Conservation (phyloP, 169 alveolate species). For the Eimeria sp. region DNA sequence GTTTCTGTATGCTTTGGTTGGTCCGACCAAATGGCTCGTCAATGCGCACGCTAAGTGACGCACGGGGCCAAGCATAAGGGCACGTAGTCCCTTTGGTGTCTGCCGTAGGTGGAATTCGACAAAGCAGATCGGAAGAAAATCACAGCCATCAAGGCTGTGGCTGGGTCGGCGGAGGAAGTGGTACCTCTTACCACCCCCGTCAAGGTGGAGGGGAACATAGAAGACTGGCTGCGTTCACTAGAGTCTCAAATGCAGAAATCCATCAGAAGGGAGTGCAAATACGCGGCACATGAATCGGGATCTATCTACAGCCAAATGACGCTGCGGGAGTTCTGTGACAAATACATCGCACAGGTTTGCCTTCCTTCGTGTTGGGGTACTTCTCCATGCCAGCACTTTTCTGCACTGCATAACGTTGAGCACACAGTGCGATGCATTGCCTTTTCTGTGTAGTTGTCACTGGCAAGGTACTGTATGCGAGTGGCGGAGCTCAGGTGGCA, state of each 20-base stretch:
- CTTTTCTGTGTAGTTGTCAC: background rate
- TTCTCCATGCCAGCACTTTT: too few species aligned
- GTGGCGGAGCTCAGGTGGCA: constrained; percentile 64
- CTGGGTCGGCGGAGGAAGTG: constrained; percentile 93
- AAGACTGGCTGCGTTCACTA: constrained; percentile 97
- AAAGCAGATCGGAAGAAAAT: constrained; percentile 93
- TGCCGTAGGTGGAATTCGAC: constrained; percentile 83
- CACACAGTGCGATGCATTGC: background rate
- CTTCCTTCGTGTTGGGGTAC: background rate
- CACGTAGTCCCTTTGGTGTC: background rate
- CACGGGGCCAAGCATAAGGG: background rate
- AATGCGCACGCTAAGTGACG: background rate
- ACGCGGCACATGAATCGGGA: constrained; percentile 90
- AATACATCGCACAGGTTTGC: constrained; percentile 95
- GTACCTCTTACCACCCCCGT: constrained; percentile 94
- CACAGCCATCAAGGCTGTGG: constrained; percentile 88
- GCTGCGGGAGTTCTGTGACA: constrained; percentile 94
- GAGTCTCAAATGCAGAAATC: constrained; percentile 96
- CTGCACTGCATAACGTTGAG: too few species aligned
- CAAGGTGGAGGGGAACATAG: constrained; percentile 98
- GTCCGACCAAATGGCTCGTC: background rate
- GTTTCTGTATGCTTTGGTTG: background rate
- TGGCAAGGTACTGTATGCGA: background rate
- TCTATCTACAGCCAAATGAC: constrained; percentile 91
- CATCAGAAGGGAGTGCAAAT: constrained; percentile 92